Evolutionary conservation across 495 filamentous ascomycete genomes (phyloP).

Genomic region (Podospora conica): DNA sequence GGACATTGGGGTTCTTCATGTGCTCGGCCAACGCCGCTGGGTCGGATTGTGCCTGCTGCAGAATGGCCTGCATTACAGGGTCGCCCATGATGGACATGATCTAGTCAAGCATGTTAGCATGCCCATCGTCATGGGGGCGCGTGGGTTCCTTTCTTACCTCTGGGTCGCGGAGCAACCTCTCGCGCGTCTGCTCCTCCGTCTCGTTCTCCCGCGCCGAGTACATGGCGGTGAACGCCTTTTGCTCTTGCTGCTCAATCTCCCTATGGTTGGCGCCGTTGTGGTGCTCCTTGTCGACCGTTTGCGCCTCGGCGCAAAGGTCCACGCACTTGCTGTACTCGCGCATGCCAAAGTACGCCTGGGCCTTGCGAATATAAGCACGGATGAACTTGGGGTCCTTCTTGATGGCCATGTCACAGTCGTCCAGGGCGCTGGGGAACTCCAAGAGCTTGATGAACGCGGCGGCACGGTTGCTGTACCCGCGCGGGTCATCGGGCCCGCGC

Average conservation of each 20-base stretch:
- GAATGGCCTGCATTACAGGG: constrained; percentile 95
- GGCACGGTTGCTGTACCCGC: constrained; percentile 94
- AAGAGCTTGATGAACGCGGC: constrained; percentile 95
- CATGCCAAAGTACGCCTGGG: constrained; percentile 91
- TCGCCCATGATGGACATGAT: constrained; percentile 89
- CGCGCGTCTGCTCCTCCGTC: constrained; percentile 93
- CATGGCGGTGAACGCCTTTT: constrained; percentile 90
- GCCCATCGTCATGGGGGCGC: neutral
- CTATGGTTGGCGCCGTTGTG: constrained; percentile 65
- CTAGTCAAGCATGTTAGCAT: constrained; percentile 43
- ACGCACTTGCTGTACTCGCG: constrained; percentile 92
- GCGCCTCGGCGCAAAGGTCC: constrained; percentile 79
- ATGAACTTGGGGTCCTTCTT: constrained; percentile 90
- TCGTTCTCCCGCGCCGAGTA: constrained; percentile 85
- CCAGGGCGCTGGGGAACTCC: constrained; percentile 85
- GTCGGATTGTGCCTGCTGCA: constrained; percentile 91
- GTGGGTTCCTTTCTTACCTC: constrained; percentile 61
- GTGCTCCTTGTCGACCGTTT: constrained; percentile 60
- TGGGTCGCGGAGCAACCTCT: constrained; percentile 84
- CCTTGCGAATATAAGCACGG: constrained; percentile 90
- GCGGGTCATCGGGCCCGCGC: constrained; percentile 84
- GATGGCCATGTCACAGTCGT: constrained; percentile 88
- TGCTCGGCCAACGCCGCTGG: constrained; percentile 89
- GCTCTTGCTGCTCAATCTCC: constrained; percentile 90
- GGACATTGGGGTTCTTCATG: constrained; percentile 84